Base-by-base conservation (phyloP, 1,139 yeast genomes). In the Nematodospora anomalae region DNA sequence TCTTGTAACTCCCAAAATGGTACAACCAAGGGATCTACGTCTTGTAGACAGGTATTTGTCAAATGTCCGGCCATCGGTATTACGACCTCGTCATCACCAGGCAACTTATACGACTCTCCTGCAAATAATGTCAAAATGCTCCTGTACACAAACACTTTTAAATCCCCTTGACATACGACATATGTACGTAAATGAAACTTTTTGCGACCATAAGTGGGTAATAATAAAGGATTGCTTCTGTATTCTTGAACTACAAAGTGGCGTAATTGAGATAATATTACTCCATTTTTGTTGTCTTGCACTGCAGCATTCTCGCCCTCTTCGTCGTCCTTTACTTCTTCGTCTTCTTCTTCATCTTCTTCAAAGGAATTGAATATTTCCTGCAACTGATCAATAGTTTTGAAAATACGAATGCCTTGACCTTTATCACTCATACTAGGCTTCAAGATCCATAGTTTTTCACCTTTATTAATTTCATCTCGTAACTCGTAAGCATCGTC, bases 371-470 rank as follows among this genome's bases (percentile, higher is more conserved):
- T 84, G 57, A 92, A 92, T 8, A 90, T 82, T 2, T 62, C 74
- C 55, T 90, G 97, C 36, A 92, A 65, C 49, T 89, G 95, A 9
- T 80, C 86, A 23, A 88, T 68, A 0, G 90, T 82, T 37, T 72
- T 72, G 63, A 92, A 92, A 1, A 92, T 60, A 33, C 96, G 67
- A 30, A 92, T 89, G 0, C 98, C 98, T 57, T 92, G 97, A 8
- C 96, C 98, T 55, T 92, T 83, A 53, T 92, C 98, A 52, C 95
- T 84, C 97, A 92, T 89, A 47, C 96, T 81, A 9, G 98, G 98
- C 55, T 92, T 92, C 51, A 92, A 68, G 33, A 92, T 92, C 90
- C 94, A 92, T 37, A 83, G 75, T 46, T 74, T 77, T n/a, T 71
- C 73, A 14, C 78, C 79, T 4, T 60, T 55, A 37, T 83, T 82